These are phyloP conservation scores for Coleophoma crateriformis DNA, from an alignment of 2,329 filamentous ascomycete species.

Conservation along the genomic window DNA sequence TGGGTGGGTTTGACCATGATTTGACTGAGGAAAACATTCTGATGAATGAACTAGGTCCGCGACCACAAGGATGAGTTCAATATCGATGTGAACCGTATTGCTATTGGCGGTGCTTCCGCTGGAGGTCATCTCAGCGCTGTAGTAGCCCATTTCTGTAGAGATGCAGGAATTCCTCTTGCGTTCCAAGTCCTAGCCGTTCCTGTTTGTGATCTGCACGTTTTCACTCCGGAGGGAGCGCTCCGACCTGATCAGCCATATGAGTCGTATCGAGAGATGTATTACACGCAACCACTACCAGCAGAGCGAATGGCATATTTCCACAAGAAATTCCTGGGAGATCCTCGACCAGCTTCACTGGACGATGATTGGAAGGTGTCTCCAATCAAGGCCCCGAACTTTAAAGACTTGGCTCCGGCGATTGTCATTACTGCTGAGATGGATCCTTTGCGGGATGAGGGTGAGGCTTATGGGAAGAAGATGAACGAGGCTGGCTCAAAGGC, in stretches of 20 bases:
- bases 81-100: constrained; percentile 8
- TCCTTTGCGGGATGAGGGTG: constrained; percentile 28
- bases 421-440: constrained; percentile 31
- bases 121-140: constrained; percentile 14
- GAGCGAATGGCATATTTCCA: constrained; percentile 13
- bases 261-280: constrained; percentile 13
- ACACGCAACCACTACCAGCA: constrained; percentile 8
- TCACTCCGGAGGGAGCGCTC: background rate
- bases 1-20: constrained; percentile 25
- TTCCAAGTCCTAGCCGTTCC: constrained; percentile 14
- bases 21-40: background rate
- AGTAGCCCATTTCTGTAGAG: constrained; percentile 11
- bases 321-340: constrained; percentile 8
- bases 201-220: constrained; percentile 9
- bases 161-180: constrained; percentile 9
- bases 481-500: constrained; percentile 9
- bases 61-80: constrained; percentile 12
- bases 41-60: background rate
- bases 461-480: constrained; percentile 15
- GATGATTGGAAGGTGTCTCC: constrained; percentile 16
- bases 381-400: constrained; percentile 22
- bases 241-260: constrained; percentile 5
- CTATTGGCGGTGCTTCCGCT: constrained; percentile 14
- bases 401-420: constrained; percentile 22
- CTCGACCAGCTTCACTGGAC: constrained; percentile 1